Conservation (phyloP, 2,329 filamentous ascomycete genomes). For the Colletotrichum falcatum region DNA sequence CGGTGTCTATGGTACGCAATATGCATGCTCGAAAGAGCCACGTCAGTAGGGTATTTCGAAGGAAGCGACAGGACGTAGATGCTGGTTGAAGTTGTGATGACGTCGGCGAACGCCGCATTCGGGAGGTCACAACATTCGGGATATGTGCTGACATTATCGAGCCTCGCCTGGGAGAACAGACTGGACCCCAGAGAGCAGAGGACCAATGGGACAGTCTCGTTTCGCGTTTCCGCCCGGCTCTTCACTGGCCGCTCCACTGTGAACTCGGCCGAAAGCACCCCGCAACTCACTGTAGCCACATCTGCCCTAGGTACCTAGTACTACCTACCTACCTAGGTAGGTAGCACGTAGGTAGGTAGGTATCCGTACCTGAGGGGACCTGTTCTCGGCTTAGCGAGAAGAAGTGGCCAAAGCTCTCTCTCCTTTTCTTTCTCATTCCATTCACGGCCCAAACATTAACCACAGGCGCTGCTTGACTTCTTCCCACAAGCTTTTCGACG, state of each 20-base stretch:
- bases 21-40: slow-evolving; percentile 31
- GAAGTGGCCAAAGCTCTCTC: slow-evolving; percentile 17
- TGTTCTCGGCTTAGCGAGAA: background rate
- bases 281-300: slow-evolving; percentile 7
- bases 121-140: slow-evolving; percentile 10
- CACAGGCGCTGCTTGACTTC: background rate
- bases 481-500: background rate
- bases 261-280: slow-evolving; percentile 33
- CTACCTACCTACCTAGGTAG: background rate
- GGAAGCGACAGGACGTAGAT: background rate
- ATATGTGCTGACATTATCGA: slow-evolving; percentile 37
- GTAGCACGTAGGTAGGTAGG: too few relatives aligned
- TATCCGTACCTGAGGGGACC: too few relatives aligned
- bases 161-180: slow-evolving; percentile 24
- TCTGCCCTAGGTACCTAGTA: background rate
- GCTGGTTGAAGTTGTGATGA: slow-evolving; percentile 32
- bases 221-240: background rate
- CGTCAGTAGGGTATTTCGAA: background rate
- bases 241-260: slow-evolving; percentile 30
- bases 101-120: slow-evolving; percentile 35
- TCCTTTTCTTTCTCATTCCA: background rate
- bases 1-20: background rate
- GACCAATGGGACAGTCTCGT: background rate
- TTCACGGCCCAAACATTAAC: background rate
- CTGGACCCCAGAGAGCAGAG: background rate